Percentiles rank a stretch among this genome's conserved stretches.
Conservation (phyloP, 2,329 filamentous ascomycete species). For the Botrytis medusae region DNA sequence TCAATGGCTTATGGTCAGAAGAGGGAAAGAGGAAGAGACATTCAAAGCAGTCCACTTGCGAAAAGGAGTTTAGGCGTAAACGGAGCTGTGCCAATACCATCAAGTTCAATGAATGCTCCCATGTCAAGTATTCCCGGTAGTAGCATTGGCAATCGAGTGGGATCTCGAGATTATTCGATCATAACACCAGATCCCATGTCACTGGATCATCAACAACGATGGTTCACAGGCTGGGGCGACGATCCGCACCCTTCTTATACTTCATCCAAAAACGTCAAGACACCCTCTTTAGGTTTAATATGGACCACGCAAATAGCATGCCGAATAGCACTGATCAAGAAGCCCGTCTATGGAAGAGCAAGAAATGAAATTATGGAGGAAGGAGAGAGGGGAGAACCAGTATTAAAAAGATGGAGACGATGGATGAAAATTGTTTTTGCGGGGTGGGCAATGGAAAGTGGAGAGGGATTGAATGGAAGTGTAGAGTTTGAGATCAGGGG, state of each 20-base stretch:
- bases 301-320: slow-evolving; percentile 89
- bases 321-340: slow-evolving; percentile 77
- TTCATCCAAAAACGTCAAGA: slow-evolving; percentile 61
- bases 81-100: slow-evolving; percentile 27
- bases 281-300: slow-evolving; percentile 80
- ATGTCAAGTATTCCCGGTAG: slow-evolving; percentile 29
- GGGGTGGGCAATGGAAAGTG: slow-evolving; percentile 63
- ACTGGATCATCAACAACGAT: slow-evolving; percentile 87
- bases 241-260: slow-evolving; percentile 44
- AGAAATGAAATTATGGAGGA: slow-evolving; percentile 40
- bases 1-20: slow-evolving; percentile 19
- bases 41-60: slow-evolving; percentile 33
- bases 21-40: slow-evolving; percentile 2
- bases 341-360: slow-evolving; percentile 51
- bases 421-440: slow-evolving; percentile 91
- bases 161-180: slow-evolving; percentile 19
- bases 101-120: slow-evolving; percentile 30
- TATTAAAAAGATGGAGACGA: slow-evolving; percentile 63
- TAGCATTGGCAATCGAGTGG: neutral
- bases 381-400: slow-evolving; percentile 46
- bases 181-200: slow-evolving; percentile 57
- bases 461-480: slow-evolving; percentile 50
- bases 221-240: slow-evolving; percentile 96
- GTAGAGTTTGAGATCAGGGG: slow-evolving; percentile 75
- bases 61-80: neutral